phyloP scores from a whole-genome alignment of 2,329 filamentous ascomycete genomes.

The Diplodia intermedia region DNA sequence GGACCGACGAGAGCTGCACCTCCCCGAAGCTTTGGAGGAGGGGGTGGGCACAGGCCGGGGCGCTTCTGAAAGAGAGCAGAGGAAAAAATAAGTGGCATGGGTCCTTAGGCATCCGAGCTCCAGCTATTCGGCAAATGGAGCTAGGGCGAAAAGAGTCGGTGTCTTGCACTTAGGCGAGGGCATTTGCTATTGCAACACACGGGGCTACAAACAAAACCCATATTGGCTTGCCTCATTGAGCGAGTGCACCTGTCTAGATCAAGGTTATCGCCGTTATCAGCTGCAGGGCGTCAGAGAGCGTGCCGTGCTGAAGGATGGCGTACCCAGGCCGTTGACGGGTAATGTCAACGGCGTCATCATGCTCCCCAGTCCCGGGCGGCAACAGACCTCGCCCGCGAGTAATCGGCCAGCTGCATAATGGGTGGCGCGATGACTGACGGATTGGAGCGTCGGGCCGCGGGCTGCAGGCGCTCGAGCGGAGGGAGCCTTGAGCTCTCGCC shows the following conservation, averaged over 20 bases:
- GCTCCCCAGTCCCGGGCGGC: conserved; percentile 19
- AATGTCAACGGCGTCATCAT: conserved; percentile 27
- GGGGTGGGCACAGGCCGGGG: conserved; percentile 16
- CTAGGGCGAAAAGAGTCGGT: conserved; percentile 28
- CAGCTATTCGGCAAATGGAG: neutral
- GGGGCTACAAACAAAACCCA: conserved; percentile 1
- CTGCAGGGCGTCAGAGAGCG: neutral
- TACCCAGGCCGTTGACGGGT: conserved; percentile 16
- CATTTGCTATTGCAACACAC: conserved; percentile 11
- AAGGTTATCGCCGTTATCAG: conserved; percentile 29
- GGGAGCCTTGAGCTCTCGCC: conserved; percentile 26
- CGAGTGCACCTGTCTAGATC: conserved; percentile 2
- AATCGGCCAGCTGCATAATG: conserved; percentile 18
- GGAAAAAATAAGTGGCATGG: conserved; percentile 25
- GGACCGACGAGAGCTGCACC: conserved; percentile 2
- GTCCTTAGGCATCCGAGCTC: conserved; percentile 6
- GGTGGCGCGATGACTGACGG: conserved; percentile 23
- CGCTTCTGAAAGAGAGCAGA: conserved; percentile 13
- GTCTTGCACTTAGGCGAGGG: conserved; percentile 13
- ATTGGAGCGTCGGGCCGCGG: conserved; percentile 22
- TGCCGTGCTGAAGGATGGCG: conserved; percentile 16
- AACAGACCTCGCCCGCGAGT: conserved; percentile 6
- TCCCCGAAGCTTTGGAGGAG: conserved; percentile 9
- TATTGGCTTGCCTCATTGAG: conserved; percentile 25
- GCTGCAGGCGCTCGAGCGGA: conserved; percentile 17